Base-by-base conservation (phyloP, 371 early-diverging fungal genomes). In the Lichtheimia hyalospora region DNA sequence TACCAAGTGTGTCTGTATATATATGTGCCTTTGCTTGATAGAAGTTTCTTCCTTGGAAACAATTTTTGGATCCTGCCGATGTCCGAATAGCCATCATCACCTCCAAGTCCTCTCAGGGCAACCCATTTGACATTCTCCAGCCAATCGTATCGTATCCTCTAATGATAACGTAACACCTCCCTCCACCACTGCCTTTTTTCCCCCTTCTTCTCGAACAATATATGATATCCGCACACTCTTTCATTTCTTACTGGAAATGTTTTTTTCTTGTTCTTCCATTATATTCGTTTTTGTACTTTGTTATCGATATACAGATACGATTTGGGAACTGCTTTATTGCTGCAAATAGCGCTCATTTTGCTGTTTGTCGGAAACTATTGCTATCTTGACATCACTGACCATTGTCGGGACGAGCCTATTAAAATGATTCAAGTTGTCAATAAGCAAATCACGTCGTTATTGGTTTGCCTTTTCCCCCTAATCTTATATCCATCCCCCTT, bases 41-140 rank as follows among this genome's bases (percentile, higher is more conserved):
- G 56, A 55, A 55, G 56, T 55, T 55, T 55, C 56, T 55, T 55
- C 56, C 25, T 44, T 55, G 56, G 56, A 55, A 55, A 55, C 39
- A 42, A 18, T 46, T 46, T 18, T 55, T 34, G 40, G 46, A 44
- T 55, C 56, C 27, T 43, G 43, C 40, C 34, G 28, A 44, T 23
- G 42, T 55, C 56, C 56, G 56, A 44, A 25, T 20, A 25, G 23
- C 51, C 25, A 16, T 21, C 34, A 34, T 10, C 25, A n/a, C n/a
- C 27, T 27, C 27, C 27, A 27, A 5, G 44, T 5, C 15, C 44
- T 44, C 16, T 18, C n/a, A 21, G 46, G 18, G 46, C 18, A 46
- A 46, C 7, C 16, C 46, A 18, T 46, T n/a, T 46, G 7, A n/a
- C 21, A n/a, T 18, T 46, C n/a, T 46, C 25, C 25, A 25, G 51